Conservation (phyloP, 2,329 filamentous ascomycete species). For the Proliferodiscus dingleyae region DNA sequence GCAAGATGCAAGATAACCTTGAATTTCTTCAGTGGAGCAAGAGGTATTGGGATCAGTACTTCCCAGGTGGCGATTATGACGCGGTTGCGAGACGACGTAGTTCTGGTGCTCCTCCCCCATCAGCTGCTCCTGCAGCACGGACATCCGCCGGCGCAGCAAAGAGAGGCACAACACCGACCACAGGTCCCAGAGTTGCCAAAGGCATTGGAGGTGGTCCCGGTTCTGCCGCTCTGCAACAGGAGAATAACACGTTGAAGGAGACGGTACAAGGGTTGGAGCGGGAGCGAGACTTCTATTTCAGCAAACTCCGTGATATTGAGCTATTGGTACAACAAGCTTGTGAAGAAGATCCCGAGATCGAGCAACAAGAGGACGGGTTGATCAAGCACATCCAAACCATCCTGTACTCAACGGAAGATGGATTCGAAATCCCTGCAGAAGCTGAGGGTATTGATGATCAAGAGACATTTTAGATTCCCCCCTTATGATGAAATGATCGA, state of each 20-base stretch:
- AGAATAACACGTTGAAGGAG: conserved; percentile 88
- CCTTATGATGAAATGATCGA: conserved; percentile 21
- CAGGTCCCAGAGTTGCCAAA: conserved; percentile 40
- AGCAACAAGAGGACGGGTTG: conserved; percentile 87
- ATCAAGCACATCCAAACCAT: conserved; percentile 96
- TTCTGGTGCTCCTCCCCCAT: conserved; percentile 52
- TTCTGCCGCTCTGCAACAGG: conserved; percentile 69
- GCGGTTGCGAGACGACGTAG: conserved; percentile 81
- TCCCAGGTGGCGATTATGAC: conserved; percentile 95
- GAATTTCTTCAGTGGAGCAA: conserved; percentile 98
- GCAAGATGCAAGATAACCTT: conserved; percentile 99
- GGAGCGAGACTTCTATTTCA: conserved; percentile 98
- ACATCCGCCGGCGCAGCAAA: conserved; percentile 43
- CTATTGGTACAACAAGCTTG: conserved; percentile 87
- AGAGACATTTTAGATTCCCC: conserved; percentile 62
- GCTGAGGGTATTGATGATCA: conserved; percentile 63
- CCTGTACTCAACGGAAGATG: conserved; percentile 92
- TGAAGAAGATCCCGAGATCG: conserved; percentile 86
- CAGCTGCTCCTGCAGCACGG: conserved; percentile 44
- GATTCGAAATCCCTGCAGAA: conserved; percentile 85
- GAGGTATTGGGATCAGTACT: conserved; percentile 97
- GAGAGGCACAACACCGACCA: conserved; percentile 37
- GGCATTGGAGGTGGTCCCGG: conserved; percentile 49
- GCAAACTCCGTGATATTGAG: conserved; percentile 96
- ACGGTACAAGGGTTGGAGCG: conserved; percentile 92